Evolutionary conservation across 1,284 basidiomycete species (phyloP).

Genomic region (Rhodotorula sp.): DNA sequence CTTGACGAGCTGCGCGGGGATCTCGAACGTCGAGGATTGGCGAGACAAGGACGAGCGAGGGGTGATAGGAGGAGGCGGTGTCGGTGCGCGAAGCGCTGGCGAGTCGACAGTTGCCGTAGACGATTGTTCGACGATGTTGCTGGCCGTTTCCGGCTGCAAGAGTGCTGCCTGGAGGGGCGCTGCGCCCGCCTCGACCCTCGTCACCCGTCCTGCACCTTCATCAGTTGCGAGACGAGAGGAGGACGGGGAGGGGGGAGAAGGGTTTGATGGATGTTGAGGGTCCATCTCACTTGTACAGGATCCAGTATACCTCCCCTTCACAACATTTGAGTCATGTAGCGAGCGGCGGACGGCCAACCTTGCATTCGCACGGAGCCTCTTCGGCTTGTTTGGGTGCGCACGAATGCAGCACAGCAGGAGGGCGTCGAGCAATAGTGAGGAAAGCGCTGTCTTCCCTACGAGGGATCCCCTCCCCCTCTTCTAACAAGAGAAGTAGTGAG

Average conservation of each 20-base stretch:
- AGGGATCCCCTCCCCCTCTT: no score
- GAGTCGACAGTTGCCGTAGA: neutral
- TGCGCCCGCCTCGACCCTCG: neutral
- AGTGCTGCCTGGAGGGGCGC: neutral
- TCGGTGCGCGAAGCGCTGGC: neutral
- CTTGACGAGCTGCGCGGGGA: conserved; percentile 31
- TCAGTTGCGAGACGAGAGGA: neutral
- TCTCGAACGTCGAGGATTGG: conserved; percentile 14
- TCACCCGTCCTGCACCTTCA: neutral
- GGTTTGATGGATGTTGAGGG: neutral
- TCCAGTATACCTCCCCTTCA: no score
- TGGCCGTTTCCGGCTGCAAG: no score
- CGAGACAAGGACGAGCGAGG: neutral
- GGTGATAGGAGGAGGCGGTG: conserved; percentile 7
- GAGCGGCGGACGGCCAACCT: no score
- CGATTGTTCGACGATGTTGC: neutral
- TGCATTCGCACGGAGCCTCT: neutral
- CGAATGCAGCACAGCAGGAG: no score
- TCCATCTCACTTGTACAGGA: no score
- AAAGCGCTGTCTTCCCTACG: no score
- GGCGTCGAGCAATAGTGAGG: no score
- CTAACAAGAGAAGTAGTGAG: no score
- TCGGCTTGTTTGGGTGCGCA: neutral
- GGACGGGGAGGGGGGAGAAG: neutral
- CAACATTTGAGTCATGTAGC: no score